Base-by-base conservation (phyloP, 305 asterid genomes). In the Solanum aculeatissimum region DNA sequence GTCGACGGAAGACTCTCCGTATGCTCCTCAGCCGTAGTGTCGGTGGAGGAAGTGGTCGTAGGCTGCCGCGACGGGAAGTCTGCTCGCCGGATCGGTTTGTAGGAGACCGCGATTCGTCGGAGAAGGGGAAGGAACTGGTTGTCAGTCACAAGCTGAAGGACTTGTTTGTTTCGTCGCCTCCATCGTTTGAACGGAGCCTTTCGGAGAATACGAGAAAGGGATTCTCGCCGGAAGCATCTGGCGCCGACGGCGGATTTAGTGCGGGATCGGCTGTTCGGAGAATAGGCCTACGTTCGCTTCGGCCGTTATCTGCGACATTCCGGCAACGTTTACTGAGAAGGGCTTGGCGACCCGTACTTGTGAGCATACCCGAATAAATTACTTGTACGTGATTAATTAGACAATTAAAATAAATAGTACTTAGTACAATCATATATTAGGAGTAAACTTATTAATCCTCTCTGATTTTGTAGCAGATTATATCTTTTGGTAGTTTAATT, bases 281-380 rank as follows among this genome's bases (percentile, higher is more conserved):
- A 84, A 83, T 86, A 2, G 92, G 88, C 3, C 71, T 7, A 25
- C 91, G 95, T 25, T 81, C 91, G 49, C 88, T 89, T 47, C 87
- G 99, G 87, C 95, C 95, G 87, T 91, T 93, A 21, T 89, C 98
- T 88, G 95, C 96, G 70, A 93, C 93, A 83, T 86, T 93, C 13
- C 92, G 98, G 89, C 99, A 92, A 86, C 92, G 98, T 86, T 45
- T 94, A 87, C 83, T 96, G 80, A 87, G 97, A 88, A 91, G 95
- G 71, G 96, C 94, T 16, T 96, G 98, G 98, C 93, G 98, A 23
- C 99, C 99, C 7, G 95, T 93, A 86, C 94, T 96, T 71, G 92
- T 87, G 81, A 85, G 90, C 49, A 96, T 96, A 84, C 98, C 99
- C 27, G 99, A 96, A 89, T 92, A 83, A 90, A 80, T 55, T 35